phyloP scores from a whole-genome alignment of 2,329 filamentous ascomycete species.

The Ophiostoma ulmi region DNA sequence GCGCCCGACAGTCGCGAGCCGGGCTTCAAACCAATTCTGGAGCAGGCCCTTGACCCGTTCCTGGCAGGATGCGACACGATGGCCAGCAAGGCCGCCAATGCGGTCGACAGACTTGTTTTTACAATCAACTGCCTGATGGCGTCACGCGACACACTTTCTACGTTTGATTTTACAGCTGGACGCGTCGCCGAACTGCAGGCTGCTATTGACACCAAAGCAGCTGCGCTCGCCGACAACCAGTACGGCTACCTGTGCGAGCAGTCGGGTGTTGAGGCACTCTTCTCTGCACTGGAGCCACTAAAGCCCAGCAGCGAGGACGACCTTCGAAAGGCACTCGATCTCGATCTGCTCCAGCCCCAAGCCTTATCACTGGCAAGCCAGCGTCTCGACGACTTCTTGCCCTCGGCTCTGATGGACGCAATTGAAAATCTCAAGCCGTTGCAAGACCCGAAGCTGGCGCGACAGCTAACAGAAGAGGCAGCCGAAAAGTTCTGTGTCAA shows the following conservation, averaged over 20 bases:
- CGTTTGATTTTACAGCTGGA: slow-evolving; percentile 59
- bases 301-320: slow-evolving; percentile 39
- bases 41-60: slow-evolving; percentile 81
- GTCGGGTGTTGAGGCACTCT: slow-evolving; percentile 66
- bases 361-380: slow-evolving; percentile 65
- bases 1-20: slow-evolving; percentile 54
- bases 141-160: slow-evolving; percentile 50
- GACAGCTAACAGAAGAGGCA: slow-evolving; percentile 74
- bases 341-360: slow-evolving; percentile 55
- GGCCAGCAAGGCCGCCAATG: slow-evolving; percentile 50
- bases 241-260: slow-evolving; percentile 65
- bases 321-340: slow-evolving; percentile 49
- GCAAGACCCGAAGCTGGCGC: slow-evolving; percentile 64
- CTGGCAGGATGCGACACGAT: slow-evolving; percentile 68
- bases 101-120: slow-evolving; percentile 62
- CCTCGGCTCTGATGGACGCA: slow-evolving; percentile 88
- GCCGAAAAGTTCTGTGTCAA: slow-evolving; percentile 78
- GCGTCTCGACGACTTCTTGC: slow-evolving; percentile 80
- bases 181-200: slow-evolving; percentile 53
- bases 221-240: slow-evolving; percentile 61
- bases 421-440: slow-evolving; percentile 72
- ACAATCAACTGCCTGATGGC: slow-evolving; percentile 65
- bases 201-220: slow-evolving; percentile 50
- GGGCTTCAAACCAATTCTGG: slow-evolving; percentile 69
- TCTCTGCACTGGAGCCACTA: slow-evolving; percentile 49